Conservation (phyloP, 331 rosid genomes). For the Quercus phellos region DNA sequence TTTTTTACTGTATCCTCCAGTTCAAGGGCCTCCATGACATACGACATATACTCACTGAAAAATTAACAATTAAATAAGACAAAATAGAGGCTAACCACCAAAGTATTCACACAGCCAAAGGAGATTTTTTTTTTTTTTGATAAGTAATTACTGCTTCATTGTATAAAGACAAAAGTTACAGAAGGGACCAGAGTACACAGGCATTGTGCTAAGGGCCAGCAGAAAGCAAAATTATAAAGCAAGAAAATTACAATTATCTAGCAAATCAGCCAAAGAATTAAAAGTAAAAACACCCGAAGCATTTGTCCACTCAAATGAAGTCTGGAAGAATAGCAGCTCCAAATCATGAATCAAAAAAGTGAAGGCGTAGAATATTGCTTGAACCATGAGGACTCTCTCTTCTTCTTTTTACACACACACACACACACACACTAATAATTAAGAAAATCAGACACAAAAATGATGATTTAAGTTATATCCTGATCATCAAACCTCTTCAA, state of each 20-base stretch:
- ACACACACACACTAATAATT: too few relatives aligned
- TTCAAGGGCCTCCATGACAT: constrained; percentile 77
- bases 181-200: too few relatives aligned
- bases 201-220: too few relatives aligned
- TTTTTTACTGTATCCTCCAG: constrained; percentile 76
- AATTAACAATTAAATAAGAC: constrained; percentile 4
- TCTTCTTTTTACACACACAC: too few relatives aligned
- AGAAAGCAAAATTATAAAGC: too few relatives aligned
- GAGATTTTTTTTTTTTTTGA: background rate
- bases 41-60: constrained; percentile 84
- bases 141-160: too few relatives aligned
- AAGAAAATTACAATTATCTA: too few relatives aligned
- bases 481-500: background rate
- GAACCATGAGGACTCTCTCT: background rate
- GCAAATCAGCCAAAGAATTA: too few relatives aligned
- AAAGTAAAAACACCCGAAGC: too few relatives aligned
- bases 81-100: background rate
- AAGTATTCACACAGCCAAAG: constrained; percentile 18
- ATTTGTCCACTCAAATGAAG: too few relatives aligned
- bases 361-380: background rate
- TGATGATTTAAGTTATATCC: background rate
- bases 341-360: background rate
- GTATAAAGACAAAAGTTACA: too few relatives aligned
- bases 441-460: background rate
- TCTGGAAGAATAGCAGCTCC: too few relatives aligned